These are phyloP conservation scores for Gonium pectorale DNA, from an alignment of 139 green algal species.

Conservation along the genomic window DNA sequence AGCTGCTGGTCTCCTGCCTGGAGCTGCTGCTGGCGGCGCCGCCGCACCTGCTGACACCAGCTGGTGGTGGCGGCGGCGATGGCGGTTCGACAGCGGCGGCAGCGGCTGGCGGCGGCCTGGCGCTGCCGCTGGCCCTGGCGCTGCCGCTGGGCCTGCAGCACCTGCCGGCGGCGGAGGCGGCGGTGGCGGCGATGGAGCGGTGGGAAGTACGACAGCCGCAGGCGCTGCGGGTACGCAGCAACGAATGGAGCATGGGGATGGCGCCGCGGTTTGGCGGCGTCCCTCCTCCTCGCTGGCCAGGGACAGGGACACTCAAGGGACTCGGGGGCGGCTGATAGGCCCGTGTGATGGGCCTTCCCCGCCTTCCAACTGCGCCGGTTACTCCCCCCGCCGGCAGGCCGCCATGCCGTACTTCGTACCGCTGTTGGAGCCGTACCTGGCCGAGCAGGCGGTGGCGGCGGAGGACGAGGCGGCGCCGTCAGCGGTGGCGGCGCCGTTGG, in stretches of 20 bases:
- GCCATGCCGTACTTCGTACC: conserved; percentile 43
- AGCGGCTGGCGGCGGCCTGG: not conserved
- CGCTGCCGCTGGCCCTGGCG: conserved; percentile 29
- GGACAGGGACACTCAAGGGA: no score
- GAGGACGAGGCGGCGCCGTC: not conserved
- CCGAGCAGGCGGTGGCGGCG: not conserved
- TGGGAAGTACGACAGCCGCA: conserved; percentile 37
- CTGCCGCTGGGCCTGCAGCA: conserved; percentile 37
- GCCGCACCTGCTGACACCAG: not conserved
- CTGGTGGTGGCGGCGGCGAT: not conserved
- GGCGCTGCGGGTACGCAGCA: conserved; percentile 28
- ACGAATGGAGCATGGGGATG: no score
- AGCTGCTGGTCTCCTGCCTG: conserved; percentile 33
- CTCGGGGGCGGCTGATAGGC: no score
- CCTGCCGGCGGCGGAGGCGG: conserved; percentile 32
- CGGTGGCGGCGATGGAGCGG: conserved; percentile 39
- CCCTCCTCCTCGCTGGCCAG: no score
- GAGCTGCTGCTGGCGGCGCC: conserved; percentile 29
- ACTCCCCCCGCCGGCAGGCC: not conserved
- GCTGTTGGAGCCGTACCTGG: conserved; percentile 40
- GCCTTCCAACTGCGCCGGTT: no score
- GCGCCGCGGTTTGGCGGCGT: no score
- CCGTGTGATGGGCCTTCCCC: no score
- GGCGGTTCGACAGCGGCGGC: not conserved
- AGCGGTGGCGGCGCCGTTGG: not conserved